Evolutionary conservation across 2,329 filamentous ascomycete genomes (phyloP).

Genomic region (Diplodia sapinea): DNA sequence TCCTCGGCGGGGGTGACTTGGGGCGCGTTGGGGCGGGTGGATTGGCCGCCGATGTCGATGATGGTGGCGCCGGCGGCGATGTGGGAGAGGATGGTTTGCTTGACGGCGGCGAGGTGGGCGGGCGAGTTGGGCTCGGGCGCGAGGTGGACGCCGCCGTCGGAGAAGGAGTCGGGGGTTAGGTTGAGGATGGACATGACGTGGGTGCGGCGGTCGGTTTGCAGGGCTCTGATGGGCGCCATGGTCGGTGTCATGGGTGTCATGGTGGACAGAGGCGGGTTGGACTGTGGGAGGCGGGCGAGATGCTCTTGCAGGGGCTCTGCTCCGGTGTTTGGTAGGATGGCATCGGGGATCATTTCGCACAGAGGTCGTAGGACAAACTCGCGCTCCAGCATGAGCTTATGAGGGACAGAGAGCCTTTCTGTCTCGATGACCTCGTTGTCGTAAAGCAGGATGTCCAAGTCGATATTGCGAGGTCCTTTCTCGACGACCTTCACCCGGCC

Average conservation of each 20-base stretch:
- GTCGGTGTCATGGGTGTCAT: slow-evolving; percentile 48
- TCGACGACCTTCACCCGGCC: slow-evolving; percentile 85
- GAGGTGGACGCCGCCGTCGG: slow-evolving; percentile 72
- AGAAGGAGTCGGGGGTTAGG: slow-evolving; percentile 95
- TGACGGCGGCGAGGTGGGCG: slow-evolving; percentile 56
- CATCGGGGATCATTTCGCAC: slow-evolving; percentile 59
- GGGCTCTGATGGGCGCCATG: slow-evolving; percentile 39
- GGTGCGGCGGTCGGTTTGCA: slow-evolving; percentile 57
- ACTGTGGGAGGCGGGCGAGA: slow-evolving; percentile 46
- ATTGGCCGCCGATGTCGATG: slow-evolving; percentile 92
- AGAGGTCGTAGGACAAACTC: slow-evolving; percentile 93
- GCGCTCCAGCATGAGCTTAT: slow-evolving; percentile 82
- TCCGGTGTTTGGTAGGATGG: slow-evolving; percentile 52
- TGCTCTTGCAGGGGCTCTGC: slow-evolving; percentile 39
- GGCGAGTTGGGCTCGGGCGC: slow-evolving; percentile 35
- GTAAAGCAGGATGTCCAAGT: slow-evolving; percentile 90
- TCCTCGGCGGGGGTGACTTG: slow-evolving; percentile 78
- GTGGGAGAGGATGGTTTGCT: slow-evolving; percentile 64
- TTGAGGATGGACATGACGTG: slow-evolving; percentile 94
- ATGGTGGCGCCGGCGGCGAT: slow-evolving; percentile 77
- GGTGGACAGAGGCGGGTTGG: slow-evolving; percentile 46
- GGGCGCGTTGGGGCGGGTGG: slow-evolving; percentile 77
- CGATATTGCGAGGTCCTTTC: slow-evolving; percentile 93
- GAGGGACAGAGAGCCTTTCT: slow-evolving; percentile 81
- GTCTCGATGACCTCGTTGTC: slow-evolving; percentile 69